Evolutionary conservation across 225 moss, liverwort and hornwort species (phyloP).

Genomic region (Thuidium tamariscinum): DNA sequence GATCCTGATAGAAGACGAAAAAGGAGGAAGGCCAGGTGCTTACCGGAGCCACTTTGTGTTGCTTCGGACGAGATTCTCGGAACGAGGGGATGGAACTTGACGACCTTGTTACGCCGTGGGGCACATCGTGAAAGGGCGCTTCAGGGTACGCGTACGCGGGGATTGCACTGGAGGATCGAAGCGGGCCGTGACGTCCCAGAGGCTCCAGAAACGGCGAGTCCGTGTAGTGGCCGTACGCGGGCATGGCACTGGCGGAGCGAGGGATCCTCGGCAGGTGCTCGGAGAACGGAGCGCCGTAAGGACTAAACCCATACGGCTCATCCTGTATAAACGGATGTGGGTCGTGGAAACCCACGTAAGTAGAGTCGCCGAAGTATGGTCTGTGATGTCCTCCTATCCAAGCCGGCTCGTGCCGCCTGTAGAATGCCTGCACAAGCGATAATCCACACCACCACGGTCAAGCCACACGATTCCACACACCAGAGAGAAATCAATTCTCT

Average conservation of each 20-base stretch:
- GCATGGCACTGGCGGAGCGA: conserved; percentile 17
- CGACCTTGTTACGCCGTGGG: conserved; percentile 4
- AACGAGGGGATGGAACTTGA: conserved; percentile 12
- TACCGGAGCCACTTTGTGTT: conserved; percentile 43
- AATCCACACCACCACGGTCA: background rate
- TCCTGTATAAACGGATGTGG: background rate
- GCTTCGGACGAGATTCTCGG: conserved; percentile 28
- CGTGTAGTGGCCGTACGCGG: conserved; percentile 15
- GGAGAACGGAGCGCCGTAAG: background rate
- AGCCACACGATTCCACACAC: background rate
- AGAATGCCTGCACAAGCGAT: background rate
- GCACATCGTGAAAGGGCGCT: background rate
- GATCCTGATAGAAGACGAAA: background rate
- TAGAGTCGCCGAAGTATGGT: background rate
- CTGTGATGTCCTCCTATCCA: conserved; percentile 6
- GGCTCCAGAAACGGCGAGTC: conserved; percentile 5
- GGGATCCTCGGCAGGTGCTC: conserved; percentile 7
- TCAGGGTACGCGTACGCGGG: conserved; percentile 12
- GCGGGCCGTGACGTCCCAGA: background rate
- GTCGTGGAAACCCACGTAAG: conserved; percentile 1
- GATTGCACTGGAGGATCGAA: conserved; percentile 23
- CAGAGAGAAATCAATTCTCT: background rate
- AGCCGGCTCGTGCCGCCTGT: conserved; percentile 6
- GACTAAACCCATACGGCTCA: background rate
- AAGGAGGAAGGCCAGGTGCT: background rate